Evolutionary conservation across 1,284 basidiomycete genomes (phyloP).

Genomic region (Rhodofomes roseus): DNA sequence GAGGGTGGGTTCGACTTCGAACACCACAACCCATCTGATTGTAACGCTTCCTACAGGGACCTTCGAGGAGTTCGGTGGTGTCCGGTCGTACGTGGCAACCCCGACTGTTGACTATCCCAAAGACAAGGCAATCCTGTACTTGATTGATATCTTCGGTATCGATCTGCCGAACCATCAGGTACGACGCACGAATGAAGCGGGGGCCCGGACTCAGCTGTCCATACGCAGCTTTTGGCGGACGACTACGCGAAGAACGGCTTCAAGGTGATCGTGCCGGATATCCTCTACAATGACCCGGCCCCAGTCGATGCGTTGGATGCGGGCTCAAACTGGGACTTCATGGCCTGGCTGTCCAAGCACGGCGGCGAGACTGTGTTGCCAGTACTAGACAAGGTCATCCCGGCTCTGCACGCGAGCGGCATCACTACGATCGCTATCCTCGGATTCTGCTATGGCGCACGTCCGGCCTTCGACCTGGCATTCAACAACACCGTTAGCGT

Average conservation of each 20-base stretch:
- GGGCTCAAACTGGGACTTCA: constrained; percentile 36
- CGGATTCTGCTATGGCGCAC: constrained; percentile 72
- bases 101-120: constrained; percentile 46
- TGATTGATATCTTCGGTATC: constrained; percentile 66
- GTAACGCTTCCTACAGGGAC: constrained; percentile 29
- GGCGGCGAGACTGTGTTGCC: constrained; percentile 43
- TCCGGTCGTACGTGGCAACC: constrained; percentile 49
- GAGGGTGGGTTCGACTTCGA: constrained; percentile 31
- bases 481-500: constrained; percentile 56
- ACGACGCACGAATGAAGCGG: constrained; percentile 2
- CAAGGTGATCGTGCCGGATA: constrained; percentile 58
- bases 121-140: constrained; percentile 54
- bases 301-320: constrained; percentile 33
- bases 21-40: neutral
- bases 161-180: constrained; percentile 53
- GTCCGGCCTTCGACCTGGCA: constrained; percentile 56
- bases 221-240: constrained; percentile 56
- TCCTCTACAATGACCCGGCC: constrained; percentile 58
- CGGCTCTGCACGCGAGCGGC: constrained; percentile 54
- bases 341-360: constrained; percentile 50
- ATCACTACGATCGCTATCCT: constrained; percentile 56
- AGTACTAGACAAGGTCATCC: constrained; percentile 52
- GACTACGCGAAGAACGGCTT: constrained; percentile 73
- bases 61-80: constrained; percentile 41
- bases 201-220: neutral